A percentile compares a stretch with the other conserved stretches of the same genome.
These are phyloP conservation scores for Pleurotus pulmonarius DNA, from an alignment of 768 basidiomycete genomes.

Conservation along the genomic window DNA sequence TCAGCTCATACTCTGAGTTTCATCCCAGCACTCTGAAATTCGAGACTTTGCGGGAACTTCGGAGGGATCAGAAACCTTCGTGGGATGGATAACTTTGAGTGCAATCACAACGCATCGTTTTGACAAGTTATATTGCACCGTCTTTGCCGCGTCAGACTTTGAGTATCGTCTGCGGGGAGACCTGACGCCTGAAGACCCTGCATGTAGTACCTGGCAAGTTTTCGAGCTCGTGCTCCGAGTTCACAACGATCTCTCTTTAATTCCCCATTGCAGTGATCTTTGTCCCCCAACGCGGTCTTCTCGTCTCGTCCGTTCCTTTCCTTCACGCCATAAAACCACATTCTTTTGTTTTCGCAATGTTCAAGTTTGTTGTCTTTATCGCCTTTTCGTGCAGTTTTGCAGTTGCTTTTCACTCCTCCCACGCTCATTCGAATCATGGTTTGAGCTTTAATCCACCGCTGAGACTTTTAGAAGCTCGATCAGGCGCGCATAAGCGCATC, in stretches of 20 bases:
- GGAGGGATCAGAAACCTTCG: too few relatives aligned
- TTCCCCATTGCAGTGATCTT: not conserved
- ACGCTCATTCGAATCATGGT: not conserved
- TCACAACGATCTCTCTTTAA: not conserved
- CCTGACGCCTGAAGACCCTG: too few relatives aligned
- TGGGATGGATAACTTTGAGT: too few relatives aligned
- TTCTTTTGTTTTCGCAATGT: not conserved
- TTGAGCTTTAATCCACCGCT: not conserved
- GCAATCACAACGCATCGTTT: too few relatives aligned
- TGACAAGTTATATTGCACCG: too few relatives aligned
- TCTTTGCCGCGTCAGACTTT: too few relatives aligned
- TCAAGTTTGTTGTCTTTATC: not conserved
- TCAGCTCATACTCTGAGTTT: too few relatives aligned
- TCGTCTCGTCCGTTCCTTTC: not conserved
- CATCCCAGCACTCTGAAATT: too few relatives aligned
- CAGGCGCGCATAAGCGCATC: not conserved
- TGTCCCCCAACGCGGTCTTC: not conserved
- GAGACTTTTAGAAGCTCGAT: not conserved
- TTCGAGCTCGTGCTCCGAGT: not conserved
- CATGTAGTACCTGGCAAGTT: too few relatives aligned
- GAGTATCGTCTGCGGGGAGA: too few relatives aligned
- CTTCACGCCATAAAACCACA: constrained; percentile 3
- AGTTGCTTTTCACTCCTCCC: not conserved
- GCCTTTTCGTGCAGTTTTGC: not conserved
- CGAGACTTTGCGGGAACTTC: too few relatives aligned